phyloP scores from a whole-genome alignment of 345 rosid genomes.

The Rhodomyrtus tomentosa region DNA sequence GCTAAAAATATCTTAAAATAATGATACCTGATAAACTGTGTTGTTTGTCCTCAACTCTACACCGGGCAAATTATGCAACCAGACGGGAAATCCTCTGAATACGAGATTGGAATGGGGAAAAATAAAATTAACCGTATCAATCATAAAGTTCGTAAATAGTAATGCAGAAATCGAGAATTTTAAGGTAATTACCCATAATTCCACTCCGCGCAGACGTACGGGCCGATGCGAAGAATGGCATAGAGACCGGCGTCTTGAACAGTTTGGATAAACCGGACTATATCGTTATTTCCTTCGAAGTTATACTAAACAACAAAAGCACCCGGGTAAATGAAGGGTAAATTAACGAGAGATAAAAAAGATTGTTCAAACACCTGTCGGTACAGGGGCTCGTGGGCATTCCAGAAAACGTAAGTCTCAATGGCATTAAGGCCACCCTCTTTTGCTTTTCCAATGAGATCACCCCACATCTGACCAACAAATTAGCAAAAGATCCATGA shows the following conservation, averaged over 20 bases:
- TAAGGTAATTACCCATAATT: conserved; percentile 20
- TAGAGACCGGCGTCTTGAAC: conserved; percentile 19
- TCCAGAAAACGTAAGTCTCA: conserved; percentile 72
- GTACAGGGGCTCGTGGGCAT: conserved; percentile 34
- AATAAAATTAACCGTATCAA: not conserved
- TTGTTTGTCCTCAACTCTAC: conserved; percentile 41
- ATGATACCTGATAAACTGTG: conserved; percentile 30
- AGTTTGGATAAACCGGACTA: conserved; percentile 27
- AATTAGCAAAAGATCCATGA: no score
- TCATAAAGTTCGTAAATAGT: no score
- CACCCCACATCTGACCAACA: conserved; percentile 27
- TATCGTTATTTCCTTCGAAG: conserved; percentile 23
- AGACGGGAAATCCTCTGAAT: conserved; percentile 49
- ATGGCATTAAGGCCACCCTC: conserved; percentile 53
- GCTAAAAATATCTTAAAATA: not conserved
- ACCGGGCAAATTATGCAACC: conserved; percentile 47
- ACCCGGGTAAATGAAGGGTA: not conserved
- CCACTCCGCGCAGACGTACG: conserved; percentile 41
- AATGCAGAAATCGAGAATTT: not conserved
- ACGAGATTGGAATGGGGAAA: not conserved
- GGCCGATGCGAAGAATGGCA: conserved; percentile 39
- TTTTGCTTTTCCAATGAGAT: conserved; percentile 23
- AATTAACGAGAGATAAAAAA: not conserved
- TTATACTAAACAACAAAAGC: conserved; percentile 11
- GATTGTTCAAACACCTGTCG: conserved; percentile 4